Percentiles rank a stretch among this genome's conserved stretches.
Evolutionary conservation across 371 early-diverging fungal genomes (phyloP).

Genomic region (Rhizopus microsporus): DNA sequence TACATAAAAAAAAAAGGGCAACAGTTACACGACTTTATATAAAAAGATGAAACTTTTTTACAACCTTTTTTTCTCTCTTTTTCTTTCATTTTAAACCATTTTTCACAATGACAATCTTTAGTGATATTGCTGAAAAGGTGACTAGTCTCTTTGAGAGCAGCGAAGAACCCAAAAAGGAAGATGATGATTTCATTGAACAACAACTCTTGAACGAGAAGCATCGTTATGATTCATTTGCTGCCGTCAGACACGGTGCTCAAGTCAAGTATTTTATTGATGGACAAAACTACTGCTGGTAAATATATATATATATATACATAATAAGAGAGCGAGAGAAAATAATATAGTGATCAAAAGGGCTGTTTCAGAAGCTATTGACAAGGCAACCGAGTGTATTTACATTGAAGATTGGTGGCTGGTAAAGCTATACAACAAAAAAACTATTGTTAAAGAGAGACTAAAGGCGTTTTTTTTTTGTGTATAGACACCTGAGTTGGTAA

Average conservation of each 20-base stretch:
- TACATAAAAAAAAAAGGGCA: background rate
- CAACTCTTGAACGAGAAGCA: conserved; percentile 47
- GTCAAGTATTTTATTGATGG: conserved; percentile 83
- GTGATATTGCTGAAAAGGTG: conserved; percentile 28
- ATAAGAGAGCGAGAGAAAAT: background rate
- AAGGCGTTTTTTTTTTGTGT: conserved; percentile 2
- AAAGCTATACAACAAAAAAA: conserved; percentile 15
- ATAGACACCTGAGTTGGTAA: conserved; percentile 55
- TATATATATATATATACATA: background rate
- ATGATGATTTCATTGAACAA: conserved; percentile 30
- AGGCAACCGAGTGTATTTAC: conserved; percentile 76
- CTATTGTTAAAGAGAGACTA: background rate
- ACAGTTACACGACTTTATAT: background rate
- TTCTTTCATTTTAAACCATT: background rate
- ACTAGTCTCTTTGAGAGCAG: conserved; percentile 25
- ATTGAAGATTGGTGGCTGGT: conserved; percentile 95
- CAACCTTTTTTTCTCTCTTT: background rate
- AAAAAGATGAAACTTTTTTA: background rate
- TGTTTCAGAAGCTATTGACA: conserved; percentile 76
- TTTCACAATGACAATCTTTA: conserved; percentile 27
- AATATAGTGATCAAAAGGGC: conserved; percentile 40
- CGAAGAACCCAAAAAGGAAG: conserved; percentile 16
- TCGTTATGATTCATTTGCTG: conserved; percentile 82
- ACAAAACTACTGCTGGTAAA: conserved; percentile 74
- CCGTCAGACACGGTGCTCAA: conserved; percentile 67